Evolutionary conservation across 140 eudicot species (phyloP).

Genomic region (Ambrosia hybrid): DNA sequence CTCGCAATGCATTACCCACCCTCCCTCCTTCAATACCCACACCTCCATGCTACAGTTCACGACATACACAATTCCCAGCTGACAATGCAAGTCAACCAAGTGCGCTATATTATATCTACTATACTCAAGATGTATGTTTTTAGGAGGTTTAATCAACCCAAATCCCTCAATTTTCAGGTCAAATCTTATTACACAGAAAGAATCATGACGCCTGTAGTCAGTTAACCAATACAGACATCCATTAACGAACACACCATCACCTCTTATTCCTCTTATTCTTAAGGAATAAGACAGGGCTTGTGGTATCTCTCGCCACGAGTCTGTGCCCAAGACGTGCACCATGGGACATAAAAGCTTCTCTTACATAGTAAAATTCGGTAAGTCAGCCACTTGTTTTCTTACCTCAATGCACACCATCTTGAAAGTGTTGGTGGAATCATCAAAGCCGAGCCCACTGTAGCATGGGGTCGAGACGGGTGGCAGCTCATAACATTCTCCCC

Average conservation of each 20-base stretch:
- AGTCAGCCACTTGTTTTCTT: background rate
- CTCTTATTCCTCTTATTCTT: no score
- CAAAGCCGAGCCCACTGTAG: conserved; percentile 5
- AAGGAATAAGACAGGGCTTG: background rate
- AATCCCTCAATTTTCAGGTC: conserved; percentile 10
- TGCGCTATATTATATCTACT: no score
- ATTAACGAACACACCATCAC: conserved; percentile 6
- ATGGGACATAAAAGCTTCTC: background rate
- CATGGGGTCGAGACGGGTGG: background rate
- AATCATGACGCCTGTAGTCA: no score
- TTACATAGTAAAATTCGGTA: background rate
- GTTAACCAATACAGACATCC: conserved; percentile 28
- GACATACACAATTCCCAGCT: background rate
- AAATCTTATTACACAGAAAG: conserved; percentile 8
- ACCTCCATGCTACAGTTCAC: background rate
- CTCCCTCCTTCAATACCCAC: conserved; percentile 16
- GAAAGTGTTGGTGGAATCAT: background rate
- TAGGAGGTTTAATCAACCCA: conserved; percentile 4
- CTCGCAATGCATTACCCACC: conserved; percentile 11
- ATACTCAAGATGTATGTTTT: no score
- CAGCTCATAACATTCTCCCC: conserved; percentile 4
- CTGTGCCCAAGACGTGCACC: background rate
- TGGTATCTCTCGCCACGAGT: background rate
- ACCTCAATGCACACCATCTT: conserved; percentile 11
- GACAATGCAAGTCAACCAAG: conserved; percentile 6